Conservation (phyloP, 345 rosid species). For the Dovyalis caffra region DNA sequence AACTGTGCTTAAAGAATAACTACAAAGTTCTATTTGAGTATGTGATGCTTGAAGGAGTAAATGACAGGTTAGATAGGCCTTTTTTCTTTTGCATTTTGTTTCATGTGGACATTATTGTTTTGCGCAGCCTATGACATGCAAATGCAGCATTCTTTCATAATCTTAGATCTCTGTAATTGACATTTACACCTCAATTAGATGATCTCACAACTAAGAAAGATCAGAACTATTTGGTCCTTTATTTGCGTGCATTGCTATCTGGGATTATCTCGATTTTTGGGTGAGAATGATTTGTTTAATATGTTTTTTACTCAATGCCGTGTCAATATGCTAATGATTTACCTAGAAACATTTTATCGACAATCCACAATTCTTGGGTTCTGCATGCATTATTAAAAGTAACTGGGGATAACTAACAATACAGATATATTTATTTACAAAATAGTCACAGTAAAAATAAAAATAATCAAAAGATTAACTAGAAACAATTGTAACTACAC, state of each 20-base stretch:
- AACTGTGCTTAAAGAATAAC: constrained; percentile 52
- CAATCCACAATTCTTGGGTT: neutral
- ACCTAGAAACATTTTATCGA: too few relatives aligned
- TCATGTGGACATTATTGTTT: neutral
- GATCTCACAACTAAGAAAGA: neutral
- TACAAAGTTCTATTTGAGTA: constrained; percentile 89
- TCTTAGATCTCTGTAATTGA: neutral
- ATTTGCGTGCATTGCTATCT: neutral
- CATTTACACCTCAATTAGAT: neutral
- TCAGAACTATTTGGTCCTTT: neutral
- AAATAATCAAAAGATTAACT: neutral
- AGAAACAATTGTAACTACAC: neutral
- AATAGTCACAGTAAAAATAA: neutral
- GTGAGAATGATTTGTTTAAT: neutral
- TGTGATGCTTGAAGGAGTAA: constrained; percentile 87
- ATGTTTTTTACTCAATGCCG: neutral
- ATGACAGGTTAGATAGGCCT: constrained; percentile 61
- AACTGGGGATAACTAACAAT: neutral
- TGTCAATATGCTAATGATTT: too few relatives aligned
- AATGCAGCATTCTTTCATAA: neutral
- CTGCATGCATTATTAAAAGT: neutral
- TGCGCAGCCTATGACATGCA: neutral
- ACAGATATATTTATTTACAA: neutral
- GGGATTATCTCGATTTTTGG: neutral
- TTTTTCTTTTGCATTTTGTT: neutral